Conservation (phyloP, 2,329 filamentous ascomycete genomes). For the Penicillium griseofulvum region DNA sequence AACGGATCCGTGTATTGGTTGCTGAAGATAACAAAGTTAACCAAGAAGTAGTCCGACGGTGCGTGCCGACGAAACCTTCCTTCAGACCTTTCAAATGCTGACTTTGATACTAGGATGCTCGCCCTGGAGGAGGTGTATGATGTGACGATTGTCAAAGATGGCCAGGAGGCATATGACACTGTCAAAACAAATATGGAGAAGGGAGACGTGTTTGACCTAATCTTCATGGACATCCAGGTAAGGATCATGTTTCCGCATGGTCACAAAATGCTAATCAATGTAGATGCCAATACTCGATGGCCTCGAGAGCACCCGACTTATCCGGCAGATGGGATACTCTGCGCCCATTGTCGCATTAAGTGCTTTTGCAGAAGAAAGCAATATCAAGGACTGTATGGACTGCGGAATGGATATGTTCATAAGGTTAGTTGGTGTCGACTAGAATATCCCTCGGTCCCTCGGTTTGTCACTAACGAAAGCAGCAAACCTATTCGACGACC, state of each 20-base stretch:
- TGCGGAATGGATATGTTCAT: slow-evolving; percentile 92
- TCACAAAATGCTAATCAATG: neutral
- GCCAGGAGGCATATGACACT: slow-evolving; percentile 81
- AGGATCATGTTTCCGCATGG: too few relatives aligned
- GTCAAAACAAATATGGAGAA: slow-evolving; percentile 79
- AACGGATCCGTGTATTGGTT: slow-evolving; percentile 72
- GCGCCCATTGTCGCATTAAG: slow-evolving; percentile 88
- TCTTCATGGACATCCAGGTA: slow-evolving; percentile 84
- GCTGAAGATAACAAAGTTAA: slow-evolving; percentile 74
- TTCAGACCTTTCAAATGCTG: neutral
- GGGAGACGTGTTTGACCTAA: slow-evolving; percentile 72
- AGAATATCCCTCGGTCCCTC: too few relatives aligned
- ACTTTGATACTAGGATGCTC: slow-evolving; percentile 54
- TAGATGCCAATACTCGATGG: slow-evolving; percentile 90
- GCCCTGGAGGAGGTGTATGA: slow-evolving; percentile 57
- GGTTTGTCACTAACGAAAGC: neutral
- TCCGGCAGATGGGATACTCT: slow-evolving; percentile 80
- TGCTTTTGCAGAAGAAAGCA: slow-evolving; percentile 86
- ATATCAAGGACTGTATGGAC: slow-evolving; percentile 80
- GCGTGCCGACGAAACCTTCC: neutral
- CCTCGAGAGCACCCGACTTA: slow-evolving; percentile 78
- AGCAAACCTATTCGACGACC: slow-evolving; percentile 72
- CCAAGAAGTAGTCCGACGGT: slow-evolving; percentile 54
- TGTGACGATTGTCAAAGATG: slow-evolving; percentile 81
- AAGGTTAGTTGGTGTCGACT: slow-evolving; percentile 27